Conservation (phyloP, 345 rosid genomes). For the Limnanthes douglasii region DNA sequence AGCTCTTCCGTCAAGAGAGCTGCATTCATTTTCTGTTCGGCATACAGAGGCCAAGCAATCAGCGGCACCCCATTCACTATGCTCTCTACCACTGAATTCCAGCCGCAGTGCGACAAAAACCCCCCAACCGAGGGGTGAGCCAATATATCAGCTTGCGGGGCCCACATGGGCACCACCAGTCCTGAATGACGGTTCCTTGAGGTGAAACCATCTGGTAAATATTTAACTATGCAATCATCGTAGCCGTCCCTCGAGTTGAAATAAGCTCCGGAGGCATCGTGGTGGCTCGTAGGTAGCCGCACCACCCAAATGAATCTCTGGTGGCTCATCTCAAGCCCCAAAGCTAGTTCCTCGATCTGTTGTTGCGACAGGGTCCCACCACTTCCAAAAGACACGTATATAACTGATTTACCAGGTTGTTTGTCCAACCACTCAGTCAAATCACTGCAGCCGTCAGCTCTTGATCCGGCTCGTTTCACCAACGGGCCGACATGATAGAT, state of each 20-base stretch:
- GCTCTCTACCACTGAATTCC: constrained; percentile 62
- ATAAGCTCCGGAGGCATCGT: constrained; percentile 16
- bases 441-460: not conserved
- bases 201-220: constrained; percentile 43
- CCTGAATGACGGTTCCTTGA: constrained; percentile 20
- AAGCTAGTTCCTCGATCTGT: constrained; percentile 46
- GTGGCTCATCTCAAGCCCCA: constrained; percentile 49
- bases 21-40: constrained; percentile 41
- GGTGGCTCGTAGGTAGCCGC: constrained; percentile 18
- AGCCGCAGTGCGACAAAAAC: constrained; percentile 55
- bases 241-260: not conserved
- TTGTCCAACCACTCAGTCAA: constrained; percentile 28
- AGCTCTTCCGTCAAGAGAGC: constrained; percentile 32
- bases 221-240: constrained; percentile 9
- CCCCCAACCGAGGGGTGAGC: constrained; percentile 49
- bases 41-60: constrained; percentile 41
- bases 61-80: constrained; percentile 30
- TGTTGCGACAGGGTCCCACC: constrained; percentile 38
- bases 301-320: constrained; percentile 56
- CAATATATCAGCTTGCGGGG: constrained; percentile 40
- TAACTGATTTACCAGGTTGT: constrained; percentile 38
- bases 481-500: constrained; percentile 43
- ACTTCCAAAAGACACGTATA: constrained; percentile 57
- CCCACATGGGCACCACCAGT: constrained; percentile 35
- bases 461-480: constrained; percentile 6